Base-by-base conservation (phyloP, 257 asterid species). In the Rhazya stricta region DNA sequence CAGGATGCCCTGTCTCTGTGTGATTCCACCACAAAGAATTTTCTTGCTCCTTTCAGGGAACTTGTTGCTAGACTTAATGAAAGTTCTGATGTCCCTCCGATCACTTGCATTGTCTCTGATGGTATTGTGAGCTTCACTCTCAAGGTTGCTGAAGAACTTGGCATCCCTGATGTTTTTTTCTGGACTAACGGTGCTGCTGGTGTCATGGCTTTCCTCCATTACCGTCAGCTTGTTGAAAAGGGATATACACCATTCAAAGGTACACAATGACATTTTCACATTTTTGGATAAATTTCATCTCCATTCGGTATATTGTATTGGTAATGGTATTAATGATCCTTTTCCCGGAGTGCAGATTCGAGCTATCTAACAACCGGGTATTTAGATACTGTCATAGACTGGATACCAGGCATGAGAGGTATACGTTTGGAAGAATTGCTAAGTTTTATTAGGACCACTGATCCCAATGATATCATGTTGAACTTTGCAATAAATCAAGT, bases 71-170 rank as follows among this genome's bases (percentile, higher is more conserved):
- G 51, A 43, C 79, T 81, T 39, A 77, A 77, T 45, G 11, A 19
- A 2, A 25, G 34, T 37, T 74, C 43, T 11, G 72, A 76, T 27
- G 63, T 11, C 15, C 81, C 77, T 41, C 77, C 81, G 0, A 77
- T 77, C 27, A 37, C 82, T 30, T 81, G 79, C 45, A 43, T 81
- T 12, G 70, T 81, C 56, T 77, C 79, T 3, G 81, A 81, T 54
- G 79, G 84, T 2, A 79, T 77, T 23, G 77, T 81, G 84, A 62
- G 79, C 74, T 81, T 68, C 74, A 81, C 84, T 15, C 27, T 81
- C 71, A 53, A 69, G 27, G 82, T 77, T 3, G 84, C 84, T 13
- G n/a, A 54, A 27, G 84, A 81, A 18, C 63, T 81, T 37, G 74
- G 79, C 10, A 34, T 81, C 65, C 83, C 75, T 23, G 79, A 61